A percentile compares a stretch with the other conserved stretches of the same genome.
phyloP scores from a whole-genome alignment of 2,329 filamentous ascomycete species.

The Nemania serpens region DNA sequence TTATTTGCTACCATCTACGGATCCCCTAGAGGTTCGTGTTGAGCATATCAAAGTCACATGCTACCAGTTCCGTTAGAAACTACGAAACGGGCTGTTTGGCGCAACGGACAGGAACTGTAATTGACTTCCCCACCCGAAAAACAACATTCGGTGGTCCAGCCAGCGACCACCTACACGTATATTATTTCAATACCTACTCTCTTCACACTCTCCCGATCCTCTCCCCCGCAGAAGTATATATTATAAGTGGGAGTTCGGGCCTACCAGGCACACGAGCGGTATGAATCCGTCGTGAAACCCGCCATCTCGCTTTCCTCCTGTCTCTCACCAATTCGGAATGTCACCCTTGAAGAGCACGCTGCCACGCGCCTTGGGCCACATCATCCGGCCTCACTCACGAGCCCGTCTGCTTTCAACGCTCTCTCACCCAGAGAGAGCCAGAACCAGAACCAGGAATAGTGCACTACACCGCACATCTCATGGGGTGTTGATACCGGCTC shows the following conservation, averaged over 20 bases:
- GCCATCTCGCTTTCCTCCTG: neutral
- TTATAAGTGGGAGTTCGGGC: neutral
- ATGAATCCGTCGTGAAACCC: constrained; percentile 21
- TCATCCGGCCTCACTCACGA: constrained; percentile 20
- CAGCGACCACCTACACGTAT: neutral
- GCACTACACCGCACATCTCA: neutral
- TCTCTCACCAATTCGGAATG: constrained; percentile 2
- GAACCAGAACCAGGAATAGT: neutral
- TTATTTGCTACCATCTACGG: too few species aligned
- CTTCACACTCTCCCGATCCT: neutral
- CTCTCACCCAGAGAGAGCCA: neutral
- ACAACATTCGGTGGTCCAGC: neutral
- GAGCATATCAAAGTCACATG: neutral
- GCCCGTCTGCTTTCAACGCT: constrained; percentile 11
- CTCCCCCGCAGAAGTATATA: too few species aligned
- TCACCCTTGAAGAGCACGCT: neutral
- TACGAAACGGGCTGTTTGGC: neutral
- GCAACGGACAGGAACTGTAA: neutral
- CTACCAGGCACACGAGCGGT: neutral
- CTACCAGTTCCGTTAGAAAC: neutral
- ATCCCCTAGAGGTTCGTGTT: too few species aligned
- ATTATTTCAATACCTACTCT: neutral
- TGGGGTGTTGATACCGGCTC: constrained; percentile 6
- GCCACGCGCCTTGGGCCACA: constrained; percentile 15
- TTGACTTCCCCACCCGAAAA: constrained; percentile 4